Evolutionary conservation across 2,329 filamentous ascomycete species (phyloP).

Genomic region (Aspergillus persii): DNA sequence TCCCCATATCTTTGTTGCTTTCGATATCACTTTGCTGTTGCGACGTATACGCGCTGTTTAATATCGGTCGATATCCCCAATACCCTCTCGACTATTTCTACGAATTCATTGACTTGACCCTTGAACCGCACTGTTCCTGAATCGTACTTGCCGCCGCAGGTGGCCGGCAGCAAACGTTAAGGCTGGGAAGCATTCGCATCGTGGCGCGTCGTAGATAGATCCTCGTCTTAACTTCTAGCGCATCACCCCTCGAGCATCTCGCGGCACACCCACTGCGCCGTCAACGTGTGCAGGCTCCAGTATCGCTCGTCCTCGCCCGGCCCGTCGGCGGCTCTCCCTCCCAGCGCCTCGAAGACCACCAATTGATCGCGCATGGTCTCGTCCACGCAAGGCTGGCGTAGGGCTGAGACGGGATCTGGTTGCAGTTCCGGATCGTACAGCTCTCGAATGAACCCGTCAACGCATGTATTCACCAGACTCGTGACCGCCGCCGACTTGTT

Average conservation of each 20-base stretch:
- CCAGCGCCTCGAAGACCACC: conserved; percentile 59
- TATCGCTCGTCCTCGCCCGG: conserved; percentile 28
- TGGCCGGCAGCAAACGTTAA: not conserved
- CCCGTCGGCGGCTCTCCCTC: conserved; percentile 23
- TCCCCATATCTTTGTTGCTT: not conserved
- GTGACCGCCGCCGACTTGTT: conserved; percentile 22
- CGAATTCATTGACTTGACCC: not conserved
- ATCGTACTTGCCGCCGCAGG: no score
- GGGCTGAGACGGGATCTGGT: not conserved
- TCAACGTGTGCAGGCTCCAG: conserved; percentile 43
- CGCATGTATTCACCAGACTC: conserved; percentile 44
- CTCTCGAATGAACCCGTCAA: conserved; percentile 46
- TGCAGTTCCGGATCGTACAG: conserved; percentile 36
- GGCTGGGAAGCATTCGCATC: not conserved
- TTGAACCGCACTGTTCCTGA: no score
- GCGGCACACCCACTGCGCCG: conserved; percentile 45
- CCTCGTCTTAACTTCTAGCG: not conserved
- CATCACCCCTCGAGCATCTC: conserved; percentile 30
- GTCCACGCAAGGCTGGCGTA: conserved; percentile 49
- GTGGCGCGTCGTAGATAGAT: not conserved
- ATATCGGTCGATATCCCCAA: conserved; percentile 5
- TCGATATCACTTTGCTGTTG: conserved; percentile 1
- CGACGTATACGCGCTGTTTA: conserved; percentile 8
- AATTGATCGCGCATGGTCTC: conserved; percentile 58
- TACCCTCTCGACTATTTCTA: conserved; percentile 7